Evolutionary conservation across 441 rosid species (phyloP).

Genomic region (Gossypium davidsonii): DNA sequence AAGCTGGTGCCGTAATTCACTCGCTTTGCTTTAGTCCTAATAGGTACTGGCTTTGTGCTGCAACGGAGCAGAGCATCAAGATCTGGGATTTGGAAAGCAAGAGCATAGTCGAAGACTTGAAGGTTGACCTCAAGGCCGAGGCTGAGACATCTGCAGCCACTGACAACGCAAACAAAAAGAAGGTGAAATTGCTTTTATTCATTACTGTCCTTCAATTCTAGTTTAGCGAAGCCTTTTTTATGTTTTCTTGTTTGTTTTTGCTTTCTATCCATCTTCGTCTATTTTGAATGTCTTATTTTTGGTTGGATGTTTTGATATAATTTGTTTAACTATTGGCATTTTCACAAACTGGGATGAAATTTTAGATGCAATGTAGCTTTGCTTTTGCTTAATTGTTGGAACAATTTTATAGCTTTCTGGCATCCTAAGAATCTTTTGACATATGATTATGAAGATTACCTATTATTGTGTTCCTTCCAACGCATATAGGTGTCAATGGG

Average conservation of each 20-base stretch:
- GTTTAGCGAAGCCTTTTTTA: background rate
- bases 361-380: background rate
- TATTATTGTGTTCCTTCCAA: background rate
- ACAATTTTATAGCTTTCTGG: background rate
- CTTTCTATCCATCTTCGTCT: background rate
- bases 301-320: background rate
- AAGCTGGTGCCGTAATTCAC: slow-evolving; percentile 67
- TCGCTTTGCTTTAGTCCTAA: slow-evolving; percentile 89
- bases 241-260: background rate
- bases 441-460: background rate
- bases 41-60: slow-evolving; percentile 96
- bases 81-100: slow-evolving; percentile 97
- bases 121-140: slow-evolving; percentile 89
- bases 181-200: slow-evolving; percentile 20
- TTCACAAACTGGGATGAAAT: background rate
- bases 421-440: background rate
- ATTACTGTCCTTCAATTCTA: background rate
- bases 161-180: slow-evolving; percentile 30
- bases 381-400: background rate
- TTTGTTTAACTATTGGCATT: background rate
- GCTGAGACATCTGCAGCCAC: slow-evolving; percentile 66
- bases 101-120: slow-evolving; percentile 85
- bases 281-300: background rate
- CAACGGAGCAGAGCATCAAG: slow-evolving; percentile 76
- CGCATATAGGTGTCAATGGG: background rate